These are phyloP conservation scores for Vararia minispora DNA, from an alignment of 768 basidiomycete genomes.

Conservation along the genomic window DNA sequence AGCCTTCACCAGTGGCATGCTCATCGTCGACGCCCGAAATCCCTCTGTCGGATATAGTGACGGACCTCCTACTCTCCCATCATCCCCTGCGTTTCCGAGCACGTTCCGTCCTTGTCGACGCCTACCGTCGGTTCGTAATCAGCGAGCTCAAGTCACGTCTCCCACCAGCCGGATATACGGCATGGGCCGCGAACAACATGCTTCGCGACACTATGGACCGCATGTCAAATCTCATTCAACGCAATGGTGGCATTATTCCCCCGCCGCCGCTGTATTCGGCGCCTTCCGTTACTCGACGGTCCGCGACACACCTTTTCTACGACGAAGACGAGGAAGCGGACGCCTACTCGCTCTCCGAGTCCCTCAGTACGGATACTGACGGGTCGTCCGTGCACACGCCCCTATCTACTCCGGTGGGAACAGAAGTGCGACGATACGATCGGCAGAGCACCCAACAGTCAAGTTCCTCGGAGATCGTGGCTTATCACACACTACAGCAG, in stretches of 20 bases:
- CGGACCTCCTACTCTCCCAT: conserved; percentile 9
- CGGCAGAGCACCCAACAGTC: conserved; percentile 2
- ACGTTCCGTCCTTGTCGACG: conserved; percentile 56
- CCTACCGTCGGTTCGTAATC: conserved; percentile 52
- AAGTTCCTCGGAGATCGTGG: conserved; percentile 14
- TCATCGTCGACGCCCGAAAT: conserved; percentile 1
- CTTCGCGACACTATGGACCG: conserved; percentile 34
- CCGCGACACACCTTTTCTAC: conserved; percentile 9
- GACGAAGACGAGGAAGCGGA: conserved; percentile 29
- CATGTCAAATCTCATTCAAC: conserved; percentile 16
- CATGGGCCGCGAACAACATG: conserved; percentile 45
- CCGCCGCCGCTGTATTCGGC: conserved; percentile 2
- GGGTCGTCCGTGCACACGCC: conserved; percentile 40
- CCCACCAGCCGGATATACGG: conserved; percentile 30
- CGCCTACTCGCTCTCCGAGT: conserved; percentile 7
- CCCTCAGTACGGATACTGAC: conserved; percentile 29
- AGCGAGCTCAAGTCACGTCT: conserved; percentile 32
- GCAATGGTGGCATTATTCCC: conserved; percentile 8
- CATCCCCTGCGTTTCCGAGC: conserved; percentile 43
- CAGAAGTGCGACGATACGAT: conserved; percentile 17
- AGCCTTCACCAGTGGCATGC: neutral
- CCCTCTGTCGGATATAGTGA: conserved; percentile 8
- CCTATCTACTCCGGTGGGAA: conserved; percentile 3
- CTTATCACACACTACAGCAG: conserved; percentile 19
- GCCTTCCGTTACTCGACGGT: conserved; percentile 8